Conservation (phyloP, 2,329 filamentous ascomycete genomes). For the Epichloe uncinata region DNA sequence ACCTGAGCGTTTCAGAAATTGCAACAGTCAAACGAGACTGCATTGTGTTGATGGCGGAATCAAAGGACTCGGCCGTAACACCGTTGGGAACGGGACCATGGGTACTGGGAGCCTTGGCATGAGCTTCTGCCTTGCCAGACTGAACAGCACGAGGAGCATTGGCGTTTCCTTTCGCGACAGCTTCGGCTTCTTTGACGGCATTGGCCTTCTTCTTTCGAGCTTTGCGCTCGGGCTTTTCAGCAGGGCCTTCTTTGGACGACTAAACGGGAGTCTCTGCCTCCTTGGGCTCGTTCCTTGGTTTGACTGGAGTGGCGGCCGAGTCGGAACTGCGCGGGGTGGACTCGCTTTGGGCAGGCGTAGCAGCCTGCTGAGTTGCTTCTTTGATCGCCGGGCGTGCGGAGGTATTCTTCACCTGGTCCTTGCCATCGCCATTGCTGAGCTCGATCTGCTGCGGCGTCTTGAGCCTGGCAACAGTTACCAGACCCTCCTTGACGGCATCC, state of each 20-base stretch:
- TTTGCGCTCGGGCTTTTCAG: slow-evolving; percentile 51
- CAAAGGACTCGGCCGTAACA: slow-evolving; percentile 34
- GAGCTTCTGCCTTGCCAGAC: slow-evolving; percentile 16
- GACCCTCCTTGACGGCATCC: slow-evolving; percentile 59
- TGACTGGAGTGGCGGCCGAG: slow-evolving; percentile 19
- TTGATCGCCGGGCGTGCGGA: slow-evolving; percentile 20
- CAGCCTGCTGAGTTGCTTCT: slow-evolving; percentile 14
- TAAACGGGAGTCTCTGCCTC: slow-evolving; percentile 32
- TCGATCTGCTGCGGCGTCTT: slow-evolving; percentile 36
- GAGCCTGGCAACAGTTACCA: slow-evolving; percentile 64
- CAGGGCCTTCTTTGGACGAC: slow-evolving; percentile 23
- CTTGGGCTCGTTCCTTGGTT: slow-evolving; percentile 31
- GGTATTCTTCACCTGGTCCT: slow-evolving; percentile 22
- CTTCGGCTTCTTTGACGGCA: slow-evolving; percentile 30
- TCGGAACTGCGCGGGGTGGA: slow-evolving; percentile 19
- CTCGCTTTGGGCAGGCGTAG: slow-evolving; percentile 13
- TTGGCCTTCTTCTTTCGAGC: slow-evolving; percentile 54
- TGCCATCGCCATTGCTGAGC: slow-evolving; percentile 21
- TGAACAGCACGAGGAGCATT: slow-evolving; percentile 21
- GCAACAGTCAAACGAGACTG: slow-evolving; percentile 37
- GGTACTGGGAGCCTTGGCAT: slow-evolving; percentile 18
- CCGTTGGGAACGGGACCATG: slow-evolving; percentile 11
- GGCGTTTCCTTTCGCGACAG: slow-evolving; percentile 27
- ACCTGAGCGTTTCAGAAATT: slow-evolving; percentile 37
- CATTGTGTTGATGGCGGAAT: slow-evolving; percentile 39